Evolutionary conservation across 495 filamentous ascomycete genomes (phyloP), one percentile per base, ranked within the genome.

Genomic region (Annulohypoxylon stygium): DNA sequence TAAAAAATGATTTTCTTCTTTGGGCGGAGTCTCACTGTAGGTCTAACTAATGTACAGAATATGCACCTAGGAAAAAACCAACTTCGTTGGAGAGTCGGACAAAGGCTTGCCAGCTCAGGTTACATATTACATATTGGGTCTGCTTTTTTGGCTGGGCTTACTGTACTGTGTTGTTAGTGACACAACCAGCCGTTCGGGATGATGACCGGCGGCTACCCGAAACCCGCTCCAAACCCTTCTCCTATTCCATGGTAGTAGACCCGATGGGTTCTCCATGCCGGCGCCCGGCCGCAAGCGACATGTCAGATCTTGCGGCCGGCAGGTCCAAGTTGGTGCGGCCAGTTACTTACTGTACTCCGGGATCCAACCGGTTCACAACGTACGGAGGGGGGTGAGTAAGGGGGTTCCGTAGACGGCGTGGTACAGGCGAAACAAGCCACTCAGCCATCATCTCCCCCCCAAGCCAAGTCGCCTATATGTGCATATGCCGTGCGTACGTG

Each of bases 261-360:
- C 71, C 65, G 62, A 70, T 67, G 71, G 51, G 62, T 34, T 57
- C 26, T 6, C 53, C 50, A 69, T 74, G 71, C 26, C 71, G 71
- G 57, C 57, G 51, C 4, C 71, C 71, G 71, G 71, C 58, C 63
- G 61, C 63, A 60, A 59, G 62, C 55, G 71, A 70, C 63, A 74
- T 74, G 67, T 75, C 67, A 67, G 67, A 70, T 70, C 67, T 75
- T 50, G 67, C 72, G 53, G 67, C 63, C 57, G 67, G 64, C 36
- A 62, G 67, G 50, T 48, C 64, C 1, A 30, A 48, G 37, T 36
- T 61, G 10, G 67, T 41, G 39, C 67, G 63, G 64, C 54, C 59
- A 47, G 5, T 30, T 30, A 30, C 30, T 16, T 53, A 54, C 59
- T 67, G 71, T 67, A 62, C 50, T 45, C 71, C 71, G 67, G 51